These are phyloP conservation scores for Discostella pseudostelligera DNA, from an alignment of 108 stramenopile genomes.

Conservation along the genomic window DNA sequence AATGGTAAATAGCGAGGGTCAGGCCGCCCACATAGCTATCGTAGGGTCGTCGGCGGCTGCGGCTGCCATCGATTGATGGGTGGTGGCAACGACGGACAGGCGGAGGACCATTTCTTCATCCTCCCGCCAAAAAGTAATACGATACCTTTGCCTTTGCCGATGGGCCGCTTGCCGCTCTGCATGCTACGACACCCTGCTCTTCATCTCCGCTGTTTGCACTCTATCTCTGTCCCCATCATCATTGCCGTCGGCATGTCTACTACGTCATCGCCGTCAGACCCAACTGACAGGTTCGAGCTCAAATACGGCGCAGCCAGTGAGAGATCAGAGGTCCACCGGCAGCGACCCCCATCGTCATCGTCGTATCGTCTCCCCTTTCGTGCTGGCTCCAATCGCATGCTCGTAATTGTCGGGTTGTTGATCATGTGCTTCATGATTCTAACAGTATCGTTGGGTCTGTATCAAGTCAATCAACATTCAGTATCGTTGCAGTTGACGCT, in stretches of 20 bases:
- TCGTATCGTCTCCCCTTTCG: neutral
- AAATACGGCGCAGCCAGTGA: too few species aligned
- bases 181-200: neutral
- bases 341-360: neutral
- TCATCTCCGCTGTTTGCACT: neutral
- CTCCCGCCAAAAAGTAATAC: too few species aligned
- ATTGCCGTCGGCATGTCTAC: neutral
- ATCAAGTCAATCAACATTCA: constrained; percentile 20
- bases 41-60: too few species aligned
- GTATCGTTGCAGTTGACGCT: constrained; percentile 13
- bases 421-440: constrained; percentile 16
- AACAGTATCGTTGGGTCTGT: constrained; percentile 28
- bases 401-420: constrained; percentile 18
- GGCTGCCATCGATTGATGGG: too few species aligned
- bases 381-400: constrained; percentile 7
- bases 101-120: too few species aligned
- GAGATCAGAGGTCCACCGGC: neutral
- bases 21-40: too few species aligned
- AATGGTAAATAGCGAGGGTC: too few species aligned
- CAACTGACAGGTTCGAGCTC: neutral
- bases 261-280: neutral
- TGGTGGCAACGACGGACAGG: too few species aligned
- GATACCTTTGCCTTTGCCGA: too few species aligned
- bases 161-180: too few species aligned
- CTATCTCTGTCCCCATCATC: neutral